Percentiles rank a stretch among this genome's conserved stretches.
These are phyloP conservation scores for Cladosporium sp. DNA, from an alignment of 2,329 filamentous ascomycete species.

Conservation along the genomic window DNA sequence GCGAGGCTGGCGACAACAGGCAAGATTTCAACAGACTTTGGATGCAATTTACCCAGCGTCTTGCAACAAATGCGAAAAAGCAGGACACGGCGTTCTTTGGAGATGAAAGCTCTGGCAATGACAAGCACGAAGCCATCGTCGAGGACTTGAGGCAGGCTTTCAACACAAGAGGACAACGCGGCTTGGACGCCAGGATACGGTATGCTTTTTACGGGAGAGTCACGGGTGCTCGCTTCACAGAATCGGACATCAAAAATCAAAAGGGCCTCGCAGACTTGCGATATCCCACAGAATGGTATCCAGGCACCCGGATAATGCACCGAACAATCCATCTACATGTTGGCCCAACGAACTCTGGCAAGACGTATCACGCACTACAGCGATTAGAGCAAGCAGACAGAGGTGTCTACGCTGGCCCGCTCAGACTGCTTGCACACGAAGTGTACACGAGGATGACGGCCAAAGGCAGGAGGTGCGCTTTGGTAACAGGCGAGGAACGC, in stretches of 20 bases:
- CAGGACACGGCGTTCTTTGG: neutral
- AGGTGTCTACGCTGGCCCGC: conserved; percentile 86
- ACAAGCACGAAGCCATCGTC: neutral
- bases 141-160: conserved; percentile 12
- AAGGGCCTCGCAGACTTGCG: conserved; percentile 71
- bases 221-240: conserved; percentile 54
- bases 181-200: conserved; percentile 44
- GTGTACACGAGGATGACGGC: conserved; percentile 84
- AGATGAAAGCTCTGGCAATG: neutral
- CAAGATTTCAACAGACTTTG: conserved; percentile 25
- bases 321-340: conserved; percentile 88
- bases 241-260: conserved; percentile 56
- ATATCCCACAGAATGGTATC: conserved; percentile 91
- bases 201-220: conserved; percentile 67
- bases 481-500: conserved; percentile 89
- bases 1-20: conserved; percentile 13
- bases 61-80: neutral
- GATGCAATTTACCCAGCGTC: conserved; percentile 19
- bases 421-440: conserved; percentile 86
- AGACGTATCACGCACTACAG: conserved; percentile 91
- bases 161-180: conserved; percentile 18
- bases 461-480: conserved; percentile 69
- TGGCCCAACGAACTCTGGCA: conserved; percentile 95
- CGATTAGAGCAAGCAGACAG: conserved; percentile 69
- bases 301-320: conserved; percentile 72